Evolutionary conservation across 192 early-diverging fungal genomes (phyloP).

Genomic region (Coemansia sp.): DNA sequence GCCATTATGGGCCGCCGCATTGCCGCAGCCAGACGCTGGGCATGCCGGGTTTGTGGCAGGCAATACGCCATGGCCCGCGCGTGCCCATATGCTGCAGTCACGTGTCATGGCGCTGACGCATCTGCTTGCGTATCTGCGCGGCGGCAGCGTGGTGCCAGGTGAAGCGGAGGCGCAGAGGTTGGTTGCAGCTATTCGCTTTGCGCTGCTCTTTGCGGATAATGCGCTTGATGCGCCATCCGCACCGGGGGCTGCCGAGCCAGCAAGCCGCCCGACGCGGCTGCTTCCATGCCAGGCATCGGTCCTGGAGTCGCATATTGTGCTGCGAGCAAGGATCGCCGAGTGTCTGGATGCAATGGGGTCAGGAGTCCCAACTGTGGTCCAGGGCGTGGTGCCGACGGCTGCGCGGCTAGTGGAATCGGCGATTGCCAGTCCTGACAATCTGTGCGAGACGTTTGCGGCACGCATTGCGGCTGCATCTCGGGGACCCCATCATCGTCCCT

Average conservation of each 20-base stretch:
- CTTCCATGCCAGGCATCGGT: constrained; percentile 18
- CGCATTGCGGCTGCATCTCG: constrained; percentile 9
- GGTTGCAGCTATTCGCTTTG: constrained; percentile 12
- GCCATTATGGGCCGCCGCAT: constrained; percentile 25
- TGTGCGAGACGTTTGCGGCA: constrained; percentile 19
- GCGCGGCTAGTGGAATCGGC: constrained; percentile 30
- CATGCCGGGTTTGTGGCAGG: constrained; percentile 24
- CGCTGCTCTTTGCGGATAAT: constrained; percentile 48
- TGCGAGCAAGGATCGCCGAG: constrained; percentile 33
- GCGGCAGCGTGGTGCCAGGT: not conserved
- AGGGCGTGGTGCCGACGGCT: constrained; percentile 13
- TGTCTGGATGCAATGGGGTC: constrained; percentile 16
- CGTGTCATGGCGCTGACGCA: constrained; percentile 31
- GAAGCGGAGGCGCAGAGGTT: not conserved
- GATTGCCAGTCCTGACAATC: constrained; percentile 22
- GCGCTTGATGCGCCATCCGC: constrained; percentile 43
- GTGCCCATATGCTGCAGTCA: constrained; percentile 29
- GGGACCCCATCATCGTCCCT: not conserved
- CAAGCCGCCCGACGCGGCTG: not conserved
- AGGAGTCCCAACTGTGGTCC: not conserved
- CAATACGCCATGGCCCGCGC: constrained; percentile 26
- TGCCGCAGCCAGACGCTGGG: constrained; percentile 22
- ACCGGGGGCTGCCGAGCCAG: not conserved
- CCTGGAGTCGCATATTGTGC: constrained; percentile 20
- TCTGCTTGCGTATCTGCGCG: constrained; percentile 15